These are phyloP conservation scores for Esteya vermicola DNA, from an alignment of 2,329 filamentous ascomycete species.

Conservation along the genomic window DNA sequence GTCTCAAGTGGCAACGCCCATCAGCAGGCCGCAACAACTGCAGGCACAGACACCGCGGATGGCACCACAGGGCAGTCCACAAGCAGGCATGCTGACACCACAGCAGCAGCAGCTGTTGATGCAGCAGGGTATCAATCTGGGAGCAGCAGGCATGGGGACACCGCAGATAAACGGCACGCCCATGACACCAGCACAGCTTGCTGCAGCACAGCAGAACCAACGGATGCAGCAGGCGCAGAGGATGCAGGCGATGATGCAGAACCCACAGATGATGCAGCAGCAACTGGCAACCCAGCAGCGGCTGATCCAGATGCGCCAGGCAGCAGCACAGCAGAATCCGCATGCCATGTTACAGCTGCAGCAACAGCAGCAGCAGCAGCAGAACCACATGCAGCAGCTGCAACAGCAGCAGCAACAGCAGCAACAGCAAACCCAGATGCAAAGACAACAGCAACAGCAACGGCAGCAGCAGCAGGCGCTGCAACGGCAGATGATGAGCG, in stretches of 20 bases:
- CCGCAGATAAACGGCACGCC: slow-evolving; percentile 18
- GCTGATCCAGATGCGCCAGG: slow-evolving; percentile 14
- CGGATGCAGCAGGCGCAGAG: slow-evolving; percentile 25
- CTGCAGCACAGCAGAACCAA: slow-evolving; percentile 30
- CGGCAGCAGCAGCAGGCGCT: slow-evolving; percentile 21
- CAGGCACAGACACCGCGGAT: slow-evolving; percentile 43
- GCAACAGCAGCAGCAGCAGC: slow-evolving; percentile 15
- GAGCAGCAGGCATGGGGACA: slow-evolving; percentile 22
- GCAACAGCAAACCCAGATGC: slow-evolving; percentile 20
- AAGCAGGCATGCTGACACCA: slow-evolving; percentile 37
- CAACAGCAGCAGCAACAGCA: neutral
- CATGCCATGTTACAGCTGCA: slow-evolving; percentile 18
- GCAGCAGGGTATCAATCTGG: slow-evolving; percentile 25
- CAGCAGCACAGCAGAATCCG: slow-evolving; percentile 16
- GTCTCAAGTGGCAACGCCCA: slow-evolving; percentile 38
- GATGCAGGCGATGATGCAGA: slow-evolving; percentile 16
- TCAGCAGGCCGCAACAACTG: slow-evolving; percentile 31
- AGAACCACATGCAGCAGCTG: slow-evolving; percentile 1
- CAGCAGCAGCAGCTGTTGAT: slow-evolving; percentile 38
- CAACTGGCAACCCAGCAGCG: slow-evolving; percentile 20
- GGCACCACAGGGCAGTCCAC: slow-evolving; percentile 37
- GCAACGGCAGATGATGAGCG: slow-evolving; percentile 18
- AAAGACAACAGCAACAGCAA: slow-evolving; percentile 24
- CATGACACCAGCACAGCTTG: slow-evolving; percentile 28
- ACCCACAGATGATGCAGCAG: slow-evolving; percentile 20